Base-by-base conservation (phyloP, 306 rosid species). In the Herpetospermum pedunculosum region DNA sequence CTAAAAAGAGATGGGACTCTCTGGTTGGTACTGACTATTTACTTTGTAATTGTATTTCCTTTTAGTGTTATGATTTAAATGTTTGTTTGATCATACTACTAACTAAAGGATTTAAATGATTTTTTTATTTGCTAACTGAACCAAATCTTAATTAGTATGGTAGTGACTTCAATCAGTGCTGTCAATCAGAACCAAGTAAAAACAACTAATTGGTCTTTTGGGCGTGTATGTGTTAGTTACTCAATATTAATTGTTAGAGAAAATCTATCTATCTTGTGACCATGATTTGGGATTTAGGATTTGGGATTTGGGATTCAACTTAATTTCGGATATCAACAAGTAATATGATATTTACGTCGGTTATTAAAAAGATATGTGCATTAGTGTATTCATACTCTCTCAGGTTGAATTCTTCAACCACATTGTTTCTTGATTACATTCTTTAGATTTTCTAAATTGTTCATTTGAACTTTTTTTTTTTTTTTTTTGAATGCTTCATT, bases 1-100 rank as follows among this genome's bases (percentile, higher is more conserved):
- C 98, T 52, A 91, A 85, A 73, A 94, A 89, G 85, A 89, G 97
- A 91, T 89, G 96, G 97, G 96, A 94, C 64, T 84, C 96, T 83
- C 82, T 91, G 98, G 97, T 94, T 86, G 77, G 71, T 86, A 83
- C 64, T 35, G 32, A 19, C 12, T 21, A 10, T 77, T 40, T 3
- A 32, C 4, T 41, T 16, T 54, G 21, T 35, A 73, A 18, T 21
- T 46, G 29, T 37, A 73, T 15, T 28, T 19, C 57, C 16, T 70
- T 69, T 29, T 47, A 30, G 58, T 64, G 38, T 13, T 19, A 32
- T 18, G 38, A 29, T 9, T 21, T n/a, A 13, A 63, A 32, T 37
- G 72, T 29, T 34, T 59, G 72, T 29, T 41, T 49, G n/a, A 3
- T 3, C 5, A 23, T 19, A 21, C 3, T 26, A 4, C 3, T 26